Conservation (phyloP, 2,329 filamentous ascomycete genomes). For the Cercospora sojina region DNA sequence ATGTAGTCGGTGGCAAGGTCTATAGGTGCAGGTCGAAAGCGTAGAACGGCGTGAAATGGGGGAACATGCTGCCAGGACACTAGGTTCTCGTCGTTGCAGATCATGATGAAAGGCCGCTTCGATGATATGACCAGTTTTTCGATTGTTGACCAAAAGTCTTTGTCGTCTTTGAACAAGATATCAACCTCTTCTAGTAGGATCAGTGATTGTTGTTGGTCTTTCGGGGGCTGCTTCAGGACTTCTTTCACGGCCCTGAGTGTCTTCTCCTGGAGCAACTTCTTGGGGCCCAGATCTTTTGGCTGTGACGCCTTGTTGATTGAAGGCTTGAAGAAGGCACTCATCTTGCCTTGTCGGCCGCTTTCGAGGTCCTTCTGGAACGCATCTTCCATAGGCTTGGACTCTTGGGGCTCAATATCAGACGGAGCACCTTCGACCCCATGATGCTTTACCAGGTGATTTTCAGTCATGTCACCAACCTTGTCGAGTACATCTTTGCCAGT, state of each 20-base stretch:
- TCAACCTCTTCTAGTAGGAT: constrained; percentile 95
- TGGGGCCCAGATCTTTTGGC: constrained; percentile 34
- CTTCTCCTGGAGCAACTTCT: constrained; percentile 32
- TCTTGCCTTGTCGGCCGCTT: constrained; percentile 71
- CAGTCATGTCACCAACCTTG: constrained; percentile 92
- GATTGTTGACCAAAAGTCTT: constrained; percentile 87
- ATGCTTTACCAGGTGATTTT: constrained; percentile 81
- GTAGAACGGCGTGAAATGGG: constrained; percentile 75
- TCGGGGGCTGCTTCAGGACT: constrained; percentile 40
- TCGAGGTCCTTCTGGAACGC: constrained; percentile 59
- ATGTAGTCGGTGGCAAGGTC: constrained; percentile 76
- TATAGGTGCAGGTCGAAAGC: constrained; percentile 65
- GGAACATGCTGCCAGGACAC: constrained; percentile 71
- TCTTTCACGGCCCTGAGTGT: constrained; percentile 30
- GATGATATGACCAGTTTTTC: constrained; percentile 76
- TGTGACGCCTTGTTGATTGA: constrained; percentile 40
- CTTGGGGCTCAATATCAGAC: constrained; percentile 34
- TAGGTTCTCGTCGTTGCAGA: constrained; percentile 88
- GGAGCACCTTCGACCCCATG: constrained; percentile 33
- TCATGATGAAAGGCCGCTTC: constrained; percentile 89
- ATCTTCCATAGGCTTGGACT: constrained; percentile 42
- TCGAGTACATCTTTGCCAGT: constrained; percentile 89
- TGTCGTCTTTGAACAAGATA: constrained; percentile 90
- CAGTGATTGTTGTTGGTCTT: constrained; percentile 80
- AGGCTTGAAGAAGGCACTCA: constrained; percentile 75